These are phyloP conservation scores for Nepenthes alata DNA, from an alignment of 179 eudicot genomes.

Conservation along the genomic window DNA sequence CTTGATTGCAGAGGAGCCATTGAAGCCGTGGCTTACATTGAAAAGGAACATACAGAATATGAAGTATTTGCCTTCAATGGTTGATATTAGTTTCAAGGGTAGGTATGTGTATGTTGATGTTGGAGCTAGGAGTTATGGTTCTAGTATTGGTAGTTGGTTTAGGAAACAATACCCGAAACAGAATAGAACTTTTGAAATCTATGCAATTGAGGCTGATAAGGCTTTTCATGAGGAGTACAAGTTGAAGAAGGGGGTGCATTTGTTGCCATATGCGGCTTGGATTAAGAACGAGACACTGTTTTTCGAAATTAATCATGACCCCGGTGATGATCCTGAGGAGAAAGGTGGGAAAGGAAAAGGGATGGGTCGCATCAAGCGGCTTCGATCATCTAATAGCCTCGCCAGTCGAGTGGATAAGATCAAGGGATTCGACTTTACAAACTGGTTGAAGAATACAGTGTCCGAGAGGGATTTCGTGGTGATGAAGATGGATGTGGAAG, in stretches of 20 bases:
- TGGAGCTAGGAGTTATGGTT: slow-evolving; percentile 91
- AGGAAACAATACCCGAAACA: slow-evolving; percentile 90
- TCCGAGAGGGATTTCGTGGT: slow-evolving; percentile 74
- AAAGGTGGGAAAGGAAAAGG: slow-evolving; percentile 52
- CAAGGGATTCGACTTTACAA: slow-evolving; percentile 74
- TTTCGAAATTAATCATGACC: slow-evolving; percentile 77
- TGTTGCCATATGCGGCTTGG: slow-evolving; percentile 94
- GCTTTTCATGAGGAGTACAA: slow-evolving; percentile 56
- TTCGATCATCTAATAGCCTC: slow-evolving; percentile 27
- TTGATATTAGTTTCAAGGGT: slow-evolving; percentile 65
- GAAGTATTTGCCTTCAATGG: slow-evolving; percentile 71
- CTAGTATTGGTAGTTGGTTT: slow-evolving; percentile 91
- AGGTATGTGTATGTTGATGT: slow-evolving; percentile 84
- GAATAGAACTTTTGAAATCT: slow-evolving; percentile 71
- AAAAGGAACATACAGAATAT: slow-evolving; percentile 68
- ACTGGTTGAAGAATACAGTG: slow-evolving; percentile 74
- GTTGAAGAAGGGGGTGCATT: slow-evolving; percentile 46
- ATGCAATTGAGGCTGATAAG: slow-evolving; percentile 84
- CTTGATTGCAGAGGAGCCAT: slow-evolving; percentile 57
- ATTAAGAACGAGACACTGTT: slow-evolving; percentile 71
- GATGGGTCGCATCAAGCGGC: slow-evolving; percentile 69
- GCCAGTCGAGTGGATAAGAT: slow-evolving; percentile 45
- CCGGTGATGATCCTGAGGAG: slow-evolving; percentile 44
- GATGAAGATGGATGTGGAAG: slow-evolving; percentile 98
- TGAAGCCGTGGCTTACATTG: slow-evolving; percentile 85